Conservation (phyloP, 345 rosid species). For the Populus pruinosa region DNA sequence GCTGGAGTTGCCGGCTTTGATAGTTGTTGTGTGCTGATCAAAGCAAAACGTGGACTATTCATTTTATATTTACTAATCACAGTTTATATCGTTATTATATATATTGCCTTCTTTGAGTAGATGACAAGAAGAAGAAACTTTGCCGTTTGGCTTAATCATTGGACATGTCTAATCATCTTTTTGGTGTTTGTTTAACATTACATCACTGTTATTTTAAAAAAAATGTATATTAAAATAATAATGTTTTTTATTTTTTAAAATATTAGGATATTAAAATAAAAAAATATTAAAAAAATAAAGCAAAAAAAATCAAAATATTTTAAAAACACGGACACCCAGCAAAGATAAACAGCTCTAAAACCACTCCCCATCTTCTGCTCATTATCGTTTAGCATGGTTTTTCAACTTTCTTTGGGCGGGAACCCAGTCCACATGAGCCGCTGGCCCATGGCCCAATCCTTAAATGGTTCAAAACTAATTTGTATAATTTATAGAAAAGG, state of each 20-base stretch:
- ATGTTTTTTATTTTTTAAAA: no score
- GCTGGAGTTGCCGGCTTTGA: conserved; percentile 29
- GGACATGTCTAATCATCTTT: background rate
- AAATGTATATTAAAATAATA: no score
- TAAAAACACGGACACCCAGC: no score
- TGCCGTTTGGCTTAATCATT: background rate
- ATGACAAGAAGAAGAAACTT: background rate
- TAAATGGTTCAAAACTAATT: background rate
- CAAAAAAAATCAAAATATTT: no score
- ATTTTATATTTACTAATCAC: background rate
- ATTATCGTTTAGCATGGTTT: background rate
- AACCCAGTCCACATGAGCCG: background rate
- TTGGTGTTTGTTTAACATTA: no score
- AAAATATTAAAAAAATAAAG: no score
- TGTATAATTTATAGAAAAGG: no score
- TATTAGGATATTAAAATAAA: no score
- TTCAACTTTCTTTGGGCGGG: background rate
- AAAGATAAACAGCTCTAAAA: no score
- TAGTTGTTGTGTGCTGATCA: conserved; percentile 20
- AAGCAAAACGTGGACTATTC: conserved; percentile 15
- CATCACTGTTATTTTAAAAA: no score
- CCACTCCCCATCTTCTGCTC: background rate
- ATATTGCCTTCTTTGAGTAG: background rate
- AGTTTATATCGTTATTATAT: background rate
- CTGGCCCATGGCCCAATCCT: background rate